Conservation (phyloP, 768 basidiomycete species). For the Rhodosporidiobolus sp. region DNA sequence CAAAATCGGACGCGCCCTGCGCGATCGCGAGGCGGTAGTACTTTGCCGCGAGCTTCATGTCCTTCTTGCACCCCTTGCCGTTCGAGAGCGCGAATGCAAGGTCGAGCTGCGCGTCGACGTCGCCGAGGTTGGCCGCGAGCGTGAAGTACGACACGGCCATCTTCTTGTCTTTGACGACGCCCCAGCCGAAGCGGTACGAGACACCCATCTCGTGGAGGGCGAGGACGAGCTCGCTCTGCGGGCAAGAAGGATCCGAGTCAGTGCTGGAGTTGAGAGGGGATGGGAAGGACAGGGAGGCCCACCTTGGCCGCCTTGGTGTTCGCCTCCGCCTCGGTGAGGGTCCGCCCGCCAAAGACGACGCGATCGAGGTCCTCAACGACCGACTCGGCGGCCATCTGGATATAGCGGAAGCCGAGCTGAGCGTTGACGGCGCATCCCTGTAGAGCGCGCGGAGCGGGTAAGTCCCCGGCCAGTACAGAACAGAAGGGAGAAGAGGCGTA, state of each 20-base stretch:
- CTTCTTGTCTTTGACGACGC: constrained; percentile 77
- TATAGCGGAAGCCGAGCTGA: constrained; percentile 73
- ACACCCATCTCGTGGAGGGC: constrained; percentile 90
- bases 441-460: too few relatives aligned
- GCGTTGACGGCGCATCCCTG: constrained; percentile 62
- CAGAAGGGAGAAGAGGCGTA: constrained; percentile 50
- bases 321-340: constrained; percentile 43
- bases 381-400: constrained; percentile 73
- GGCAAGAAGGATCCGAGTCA: neutral
- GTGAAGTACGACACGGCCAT: constrained; percentile 68
- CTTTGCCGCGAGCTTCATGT: constrained; percentile 74
- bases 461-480: neutral
- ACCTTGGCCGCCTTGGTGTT: constrained; percentile 61
- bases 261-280: neutral
- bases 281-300: neutral
- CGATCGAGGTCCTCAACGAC: constrained; percentile 73
- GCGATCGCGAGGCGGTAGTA: constrained; percentile 82
- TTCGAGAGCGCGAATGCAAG: constrained; percentile 80
- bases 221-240: constrained; percentile 72
- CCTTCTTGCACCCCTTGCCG: constrained; percentile 83
- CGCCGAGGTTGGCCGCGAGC: constrained; percentile 78
- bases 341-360: constrained; percentile 54
- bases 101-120: constrained; percentile 80
- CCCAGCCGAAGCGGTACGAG: constrained; percentile 91
- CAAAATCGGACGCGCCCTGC: constrained; percentile 32